A percentile compares a stretch with the other conserved stretches of the same genome.
These are phyloP conservation scores for Pseudozyma pruni DNA, from an alignment of 1,284 basidiomycete species.

Conservation along the genomic window DNA sequence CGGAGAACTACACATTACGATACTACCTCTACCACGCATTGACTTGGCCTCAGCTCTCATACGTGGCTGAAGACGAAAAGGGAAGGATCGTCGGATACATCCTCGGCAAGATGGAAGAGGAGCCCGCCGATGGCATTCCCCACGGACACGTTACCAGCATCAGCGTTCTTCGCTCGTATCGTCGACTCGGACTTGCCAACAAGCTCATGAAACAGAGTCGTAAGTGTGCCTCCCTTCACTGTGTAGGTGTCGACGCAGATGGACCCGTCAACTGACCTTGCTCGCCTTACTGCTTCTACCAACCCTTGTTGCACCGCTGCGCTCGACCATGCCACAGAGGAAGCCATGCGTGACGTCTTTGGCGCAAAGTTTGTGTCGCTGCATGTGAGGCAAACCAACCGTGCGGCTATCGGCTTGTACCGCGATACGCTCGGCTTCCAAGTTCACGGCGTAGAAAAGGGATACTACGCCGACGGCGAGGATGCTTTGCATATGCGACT, in stretches of 20 bases:
- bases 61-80: conserved; percentile 88
- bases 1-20: conserved; percentile 67
- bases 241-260: no score
- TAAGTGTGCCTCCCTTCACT: conserved; percentile 35
- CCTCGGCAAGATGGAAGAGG: conserved; percentile 82
- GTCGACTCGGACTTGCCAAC: conserved; percentile 64
- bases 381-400: conserved; percentile 66
- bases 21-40: conserved; percentile 82
- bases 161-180: conserved; percentile 63
- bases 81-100: conserved; percentile 94
- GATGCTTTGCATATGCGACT: conserved; percentile 66
- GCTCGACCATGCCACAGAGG: conserved; percentile 39
- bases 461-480: conserved; percentile 67
- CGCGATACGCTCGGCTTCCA: conserved; percentile 65
- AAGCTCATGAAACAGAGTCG: conserved; percentile 67
- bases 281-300: neutral
- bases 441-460: conserved; percentile 63
- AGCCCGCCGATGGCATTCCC: conserved; percentile 65
- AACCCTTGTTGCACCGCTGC: neutral
- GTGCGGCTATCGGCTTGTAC: conserved; percentile 66
- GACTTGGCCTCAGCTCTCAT: conserved; percentile 93
- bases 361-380: conserved; percentile 64
- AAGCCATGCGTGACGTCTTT: conserved; percentile 66
- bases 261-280: neutral
- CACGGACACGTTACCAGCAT: conserved; percentile 68